phyloP scores from a whole-genome alignment of 2,329 filamentous ascomycete genomes.

The Zymoseptoria tritici region DNA sequence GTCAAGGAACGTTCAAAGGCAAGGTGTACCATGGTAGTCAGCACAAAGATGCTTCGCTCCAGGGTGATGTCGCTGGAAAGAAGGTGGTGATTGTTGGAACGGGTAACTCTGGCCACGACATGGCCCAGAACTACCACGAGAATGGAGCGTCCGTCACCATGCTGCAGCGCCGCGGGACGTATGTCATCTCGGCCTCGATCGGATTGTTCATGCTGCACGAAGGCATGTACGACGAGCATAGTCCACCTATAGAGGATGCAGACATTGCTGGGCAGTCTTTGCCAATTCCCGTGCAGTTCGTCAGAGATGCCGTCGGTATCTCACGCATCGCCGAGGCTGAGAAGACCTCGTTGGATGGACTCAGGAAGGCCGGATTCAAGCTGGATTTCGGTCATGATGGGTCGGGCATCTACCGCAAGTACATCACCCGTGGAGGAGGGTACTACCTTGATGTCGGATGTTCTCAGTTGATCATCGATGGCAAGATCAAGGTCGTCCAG shows the following conservation, averaged over 20 bases:
- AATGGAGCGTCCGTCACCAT: constrained; percentile 62
- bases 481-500: constrained; percentile 54
- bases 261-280: constrained; percentile 54
- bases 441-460: constrained; percentile 66
- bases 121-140: constrained; percentile 49
- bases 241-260: constrained; percentile 57
- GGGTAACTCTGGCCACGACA: constrained; percentile 45
- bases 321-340: constrained; percentile 27
- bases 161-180: constrained; percentile 60
- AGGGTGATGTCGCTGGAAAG: constrained; percentile 28
- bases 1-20: constrained; percentile 50
- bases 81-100: constrained; percentile 44
- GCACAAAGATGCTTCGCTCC: constrained; percentile 4
- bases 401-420: constrained; percentile 54
- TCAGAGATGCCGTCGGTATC: constrained; percentile 45
- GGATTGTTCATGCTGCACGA: constrained; percentile 45
- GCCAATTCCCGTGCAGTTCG: constrained; percentile 55
- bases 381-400: constrained; percentile 52
- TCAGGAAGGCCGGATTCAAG: constrained; percentile 54
- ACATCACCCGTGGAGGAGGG: constrained; percentile 58
- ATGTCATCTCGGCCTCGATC: constrained; percentile 52
- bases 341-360: constrained; percentile 21
- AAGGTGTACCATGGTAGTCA: constrained; percentile 20
- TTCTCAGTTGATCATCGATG: constrained; percentile 54
- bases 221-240: constrained; percentile 42